Evolutionary conservation across 371 early-diverging fungal species (phyloP), one percentile per base, ranked within the genome.

Genomic region (Rhizopus stolonifer): DNA sequence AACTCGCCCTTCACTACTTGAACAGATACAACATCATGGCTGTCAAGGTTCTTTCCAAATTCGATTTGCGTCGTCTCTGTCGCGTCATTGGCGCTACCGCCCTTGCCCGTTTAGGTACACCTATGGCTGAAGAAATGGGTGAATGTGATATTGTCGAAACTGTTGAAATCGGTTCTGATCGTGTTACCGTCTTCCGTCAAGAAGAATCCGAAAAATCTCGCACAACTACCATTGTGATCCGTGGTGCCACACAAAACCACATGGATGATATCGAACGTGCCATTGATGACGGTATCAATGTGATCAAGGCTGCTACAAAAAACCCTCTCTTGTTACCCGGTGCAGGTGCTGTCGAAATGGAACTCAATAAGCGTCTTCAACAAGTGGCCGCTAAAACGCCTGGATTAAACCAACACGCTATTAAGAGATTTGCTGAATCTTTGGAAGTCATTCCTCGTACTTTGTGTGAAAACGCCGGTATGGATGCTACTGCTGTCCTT

Each of bases 261-360:
- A 81, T 99, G 70, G 99, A 98, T 61, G 99, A 99, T 74, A 80
- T 98, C 49, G 99, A 99, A 74, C 91, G 99, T 54, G 97, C 98
- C 24, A 79, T 99, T 25, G 97, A 99, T 73, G 99, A 98, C 62
- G 99, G 97, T 71, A 93, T 99, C 54, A 98, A 97, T 66, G 86
- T 88, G 34, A 87, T 99, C 58, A 99, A 98, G 81, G 92, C 98
- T 48, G 80, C 92, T 42, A 87, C 90, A 29, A 91, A 90, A 69
- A 94, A 97, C 67, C 72, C 79, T 38, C 89, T 93, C 19, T 74
- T 98, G 31, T 79, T 97, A 22, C 81, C 96, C 31, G 99, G 99
- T 61, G 99, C 98, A 36, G 98, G 97, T 65, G 99, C 99, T 13
- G 65, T 84, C 50, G 99, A 99, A 63, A 93, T 95, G 84, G 96